Conservation (phyloP, 108 stramenopile genomes). For the Nitzschia sp. region DNA sequence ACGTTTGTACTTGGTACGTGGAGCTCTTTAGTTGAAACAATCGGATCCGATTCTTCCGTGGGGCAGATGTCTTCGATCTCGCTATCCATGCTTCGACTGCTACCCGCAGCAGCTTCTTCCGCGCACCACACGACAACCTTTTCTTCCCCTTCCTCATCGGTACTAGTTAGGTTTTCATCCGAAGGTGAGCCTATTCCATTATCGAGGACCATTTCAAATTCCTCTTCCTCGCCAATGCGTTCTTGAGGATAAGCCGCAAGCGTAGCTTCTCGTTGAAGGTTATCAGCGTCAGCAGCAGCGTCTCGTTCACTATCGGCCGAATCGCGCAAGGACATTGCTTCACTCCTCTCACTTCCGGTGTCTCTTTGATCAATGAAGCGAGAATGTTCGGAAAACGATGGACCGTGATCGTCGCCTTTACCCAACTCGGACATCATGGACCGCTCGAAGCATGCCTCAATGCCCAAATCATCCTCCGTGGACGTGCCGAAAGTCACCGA, state of each 20-base stretch:
- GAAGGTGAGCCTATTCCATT: background rate
- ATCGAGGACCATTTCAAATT: slow-evolving; percentile 24
- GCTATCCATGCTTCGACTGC: background rate
- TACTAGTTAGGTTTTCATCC: background rate
- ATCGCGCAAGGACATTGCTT: background rate
- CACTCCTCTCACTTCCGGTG: background rate
- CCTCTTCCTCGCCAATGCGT: slow-evolving; percentile 9
- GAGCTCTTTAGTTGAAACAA: too few species aligned
- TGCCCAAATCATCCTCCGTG: background rate
- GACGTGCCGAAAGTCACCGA: background rate
- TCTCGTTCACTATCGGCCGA: background rate
- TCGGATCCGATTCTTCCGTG: background rate
- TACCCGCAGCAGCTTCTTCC: background rate
- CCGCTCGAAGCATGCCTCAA: slow-evolving; percentile 6
- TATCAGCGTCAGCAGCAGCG: background rate
- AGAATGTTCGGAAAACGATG: background rate
- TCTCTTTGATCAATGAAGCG: background rate
- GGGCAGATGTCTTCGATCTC: background rate
- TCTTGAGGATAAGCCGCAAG: background rate
- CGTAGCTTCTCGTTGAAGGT: background rate
- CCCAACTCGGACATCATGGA: background rate
- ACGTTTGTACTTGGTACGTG: too few species aligned
- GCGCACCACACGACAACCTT: slow-evolving; percentile 5
- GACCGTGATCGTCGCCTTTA: background rate
- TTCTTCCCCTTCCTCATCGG: background rate